A percentile compares a stretch with the other conserved stretches of the same genome.
Evolutionary conservation across 176 grass and related monocot genomes (phyloP).

Genomic region (Cymbopogon citratus): DNA sequence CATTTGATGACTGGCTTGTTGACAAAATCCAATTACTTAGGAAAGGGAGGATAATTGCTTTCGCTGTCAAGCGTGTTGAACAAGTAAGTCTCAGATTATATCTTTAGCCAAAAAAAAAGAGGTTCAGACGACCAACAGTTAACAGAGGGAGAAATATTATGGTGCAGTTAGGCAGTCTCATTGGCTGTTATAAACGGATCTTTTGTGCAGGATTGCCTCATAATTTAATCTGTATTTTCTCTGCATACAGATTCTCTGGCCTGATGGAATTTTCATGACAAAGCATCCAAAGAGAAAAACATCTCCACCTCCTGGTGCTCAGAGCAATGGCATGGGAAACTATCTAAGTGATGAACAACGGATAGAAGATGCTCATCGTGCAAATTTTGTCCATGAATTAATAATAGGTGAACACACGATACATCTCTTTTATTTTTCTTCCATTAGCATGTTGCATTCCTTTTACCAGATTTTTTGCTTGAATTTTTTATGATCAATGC

Average conservation of each 20-base stretch:
- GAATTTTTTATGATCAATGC: not conserved
- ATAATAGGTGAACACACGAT: constrained; percentile 61
- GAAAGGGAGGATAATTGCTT: constrained; percentile 80
- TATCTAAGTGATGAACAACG: constrained; percentile 60
- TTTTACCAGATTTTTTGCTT: not conserved
- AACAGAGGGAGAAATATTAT: not conserved
- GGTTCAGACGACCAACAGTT: not conserved
- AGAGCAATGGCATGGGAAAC: constrained; percentile 43
- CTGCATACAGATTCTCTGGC: constrained; percentile 82
- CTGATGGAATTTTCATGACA: constrained; percentile 92
- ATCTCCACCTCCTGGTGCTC: constrained; percentile 33
- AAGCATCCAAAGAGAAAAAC: constrained; percentile 92
- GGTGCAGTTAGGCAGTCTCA: not conserved
- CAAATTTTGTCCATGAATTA: constrained; percentile 82
- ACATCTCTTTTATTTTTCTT: not conserved
- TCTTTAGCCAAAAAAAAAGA: not conserved
- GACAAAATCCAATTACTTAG: constrained; percentile 95
- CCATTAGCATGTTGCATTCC: not conserved
- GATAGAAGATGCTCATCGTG: constrained; percentile 69
- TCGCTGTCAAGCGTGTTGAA: constrained; percentile 79
- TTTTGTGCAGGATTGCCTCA: not conserved
- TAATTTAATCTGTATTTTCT: constrained; percentile 25
- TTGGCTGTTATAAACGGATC: not conserved
- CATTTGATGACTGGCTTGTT: constrained; percentile 99
- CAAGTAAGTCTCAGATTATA: constrained; percentile 49